These are phyloP conservation scores for Naganishia onofrii DNA, from an alignment of 768 basidiomycete species.

Conservation along the genomic window DNA sequence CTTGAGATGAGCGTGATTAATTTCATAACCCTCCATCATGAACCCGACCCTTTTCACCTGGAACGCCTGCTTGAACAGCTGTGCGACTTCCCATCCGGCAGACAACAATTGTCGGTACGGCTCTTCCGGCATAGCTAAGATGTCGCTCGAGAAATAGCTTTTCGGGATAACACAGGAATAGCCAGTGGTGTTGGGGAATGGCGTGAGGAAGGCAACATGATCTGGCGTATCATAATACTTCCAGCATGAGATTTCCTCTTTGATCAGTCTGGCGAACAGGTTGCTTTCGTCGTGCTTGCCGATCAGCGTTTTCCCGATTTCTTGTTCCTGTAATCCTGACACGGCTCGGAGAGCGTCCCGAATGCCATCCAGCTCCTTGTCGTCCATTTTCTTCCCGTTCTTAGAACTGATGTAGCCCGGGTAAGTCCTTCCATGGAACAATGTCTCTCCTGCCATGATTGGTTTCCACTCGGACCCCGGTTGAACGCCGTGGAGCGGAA, in stretches of 20 bases:
- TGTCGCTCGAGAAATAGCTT: conserved; percentile 18
- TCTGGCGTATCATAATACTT: conserved; percentile 6
- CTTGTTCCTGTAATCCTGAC: conserved; percentile 2
- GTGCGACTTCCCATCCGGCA: conserved; percentile 8
- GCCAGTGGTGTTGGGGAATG: conserved; percentile 21
- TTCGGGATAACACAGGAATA: conserved; percentile 19
- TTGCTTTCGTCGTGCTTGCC: conserved; percentile 13
- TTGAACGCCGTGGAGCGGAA: conserved; percentile 17
- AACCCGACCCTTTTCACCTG: background rate
- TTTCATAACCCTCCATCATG: conserved; percentile 25
- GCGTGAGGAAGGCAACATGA: conserved; percentile 22
- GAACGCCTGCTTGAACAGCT: conserved; percentile 14
- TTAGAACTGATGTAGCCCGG: conserved; percentile 14
- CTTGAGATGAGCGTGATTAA: conserved; percentile 20
- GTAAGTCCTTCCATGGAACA: background rate
- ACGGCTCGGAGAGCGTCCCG: conserved; percentile 8
- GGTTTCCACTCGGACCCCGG: conserved; percentile 11
- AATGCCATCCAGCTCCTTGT: background rate
- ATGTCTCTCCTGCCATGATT: background rate
- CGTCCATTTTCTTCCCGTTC: conserved; percentile 1
- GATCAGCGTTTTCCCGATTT: conserved; percentile 15
- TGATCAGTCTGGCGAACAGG: conserved; percentile 18
- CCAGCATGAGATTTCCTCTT: conserved; percentile 16
- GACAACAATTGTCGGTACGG: conserved; percentile 9
- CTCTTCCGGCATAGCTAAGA: conserved; percentile 12